phyloP scores from a whole-genome alignment of 2,329 filamentous ascomycete species.

The Escovopsis sp. region DNA sequence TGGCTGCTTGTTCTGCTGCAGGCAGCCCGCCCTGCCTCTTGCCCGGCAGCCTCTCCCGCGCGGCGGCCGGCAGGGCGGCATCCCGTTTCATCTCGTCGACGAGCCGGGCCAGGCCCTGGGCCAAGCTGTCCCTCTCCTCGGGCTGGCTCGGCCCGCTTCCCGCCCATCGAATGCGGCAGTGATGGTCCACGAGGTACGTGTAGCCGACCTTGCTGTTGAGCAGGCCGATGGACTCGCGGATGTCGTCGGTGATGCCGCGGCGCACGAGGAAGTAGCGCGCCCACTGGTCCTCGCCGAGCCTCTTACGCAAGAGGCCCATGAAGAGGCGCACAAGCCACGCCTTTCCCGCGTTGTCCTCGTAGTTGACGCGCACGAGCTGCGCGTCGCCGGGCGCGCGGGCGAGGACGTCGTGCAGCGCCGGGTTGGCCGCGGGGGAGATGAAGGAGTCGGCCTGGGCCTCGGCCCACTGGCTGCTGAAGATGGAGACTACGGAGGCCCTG shows the following conservation, averaged over 20 bases:
- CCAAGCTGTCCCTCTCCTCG: constrained; percentile 51
- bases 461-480: constrained; percentile 78
- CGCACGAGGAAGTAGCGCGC: constrained; percentile 46
- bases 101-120: constrained; percentile 47
- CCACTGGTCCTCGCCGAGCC: constrained; percentile 37
- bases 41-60: constrained; percentile 18
- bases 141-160: constrained; percentile 57
- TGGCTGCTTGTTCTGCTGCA: constrained; percentile 9
- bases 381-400: constrained; percentile 34
- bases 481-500: constrained; percentile 59
- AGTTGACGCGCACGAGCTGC: constrained; percentile 75
- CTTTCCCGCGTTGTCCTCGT: constrained; percentile 66
- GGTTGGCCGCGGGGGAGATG: constrained; percentile 47
- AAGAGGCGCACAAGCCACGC: constrained; percentile 43
- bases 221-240: constrained; percentile 49
- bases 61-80: constrained; percentile 16
- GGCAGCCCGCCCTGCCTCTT: constrained; percentile 15
- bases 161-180: constrained; percentile 88
- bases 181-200: constrained; percentile 74
- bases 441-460: constrained; percentile 67
- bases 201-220: constrained; percentile 89
- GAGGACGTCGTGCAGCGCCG: constrained; percentile 50
- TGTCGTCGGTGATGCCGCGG: constrained; percentile 41
- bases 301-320: constrained; percentile 34
- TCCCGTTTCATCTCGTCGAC: constrained; percentile 39